Percentiles rank a stretch among this genome's conserved stretches.
These are phyloP conservation scores for Eucalyptus virginea DNA, from an alignment of 345 rosid genomes.

Conservation along the genomic window DNA sequence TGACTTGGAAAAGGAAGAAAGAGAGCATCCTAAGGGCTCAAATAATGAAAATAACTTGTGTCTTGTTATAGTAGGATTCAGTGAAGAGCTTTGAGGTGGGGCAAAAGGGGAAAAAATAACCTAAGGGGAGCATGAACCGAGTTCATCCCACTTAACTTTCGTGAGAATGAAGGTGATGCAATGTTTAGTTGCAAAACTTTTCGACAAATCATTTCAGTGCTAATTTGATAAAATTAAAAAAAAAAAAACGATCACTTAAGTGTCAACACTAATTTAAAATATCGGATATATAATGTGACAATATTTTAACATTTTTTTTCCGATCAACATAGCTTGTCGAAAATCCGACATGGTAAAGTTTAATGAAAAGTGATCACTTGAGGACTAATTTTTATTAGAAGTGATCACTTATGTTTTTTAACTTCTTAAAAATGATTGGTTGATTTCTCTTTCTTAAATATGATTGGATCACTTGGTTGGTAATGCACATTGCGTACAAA, in stretches of 20 bases:
- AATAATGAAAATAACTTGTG: not conserved
- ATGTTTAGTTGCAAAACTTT: no score
- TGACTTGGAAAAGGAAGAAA: not conserved
- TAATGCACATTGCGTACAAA: not conserved
- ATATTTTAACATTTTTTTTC: no score
- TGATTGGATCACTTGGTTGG: not conserved
- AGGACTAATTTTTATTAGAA: not conserved
- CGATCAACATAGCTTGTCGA: no score
- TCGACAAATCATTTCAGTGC: not conserved
- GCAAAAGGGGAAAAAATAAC: not conserved
- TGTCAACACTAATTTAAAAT: rapidly evolving
- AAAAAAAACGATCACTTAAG: no score
- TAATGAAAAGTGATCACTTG: no score
- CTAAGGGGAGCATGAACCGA: not conserved
- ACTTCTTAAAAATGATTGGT: no score
- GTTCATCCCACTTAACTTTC: not conserved
- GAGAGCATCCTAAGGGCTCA: not conserved
- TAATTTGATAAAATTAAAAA: no score
- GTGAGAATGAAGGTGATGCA: not conserved
- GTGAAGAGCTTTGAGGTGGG: not conserved
- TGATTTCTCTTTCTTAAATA: not conserved
- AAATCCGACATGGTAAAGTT: not conserved
- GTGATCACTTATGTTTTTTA: not conserved
- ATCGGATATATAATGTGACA: rapidly evolving
- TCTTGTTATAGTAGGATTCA: not conserved